phyloP scores from a whole-genome alignment of 495 filamentous ascomycete species.

The Cryomyces minteri region DNA sequence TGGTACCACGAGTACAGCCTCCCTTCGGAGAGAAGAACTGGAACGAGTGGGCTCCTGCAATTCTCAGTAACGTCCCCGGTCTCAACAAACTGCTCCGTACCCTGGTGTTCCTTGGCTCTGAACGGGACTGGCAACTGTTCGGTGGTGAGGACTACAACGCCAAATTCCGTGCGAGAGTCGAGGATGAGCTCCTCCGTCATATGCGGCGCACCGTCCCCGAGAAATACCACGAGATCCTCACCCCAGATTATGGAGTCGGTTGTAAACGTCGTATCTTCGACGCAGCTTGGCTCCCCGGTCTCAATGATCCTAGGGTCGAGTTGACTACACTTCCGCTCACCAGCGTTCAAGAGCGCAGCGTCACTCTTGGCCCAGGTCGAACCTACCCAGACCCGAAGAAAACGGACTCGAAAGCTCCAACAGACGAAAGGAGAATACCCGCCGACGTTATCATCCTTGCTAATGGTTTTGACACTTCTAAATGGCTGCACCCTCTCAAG shows the following conservation, averaged over 20 bases:
- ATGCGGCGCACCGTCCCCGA: conserved; percentile 32
- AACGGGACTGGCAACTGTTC: conserved; percentile 18
- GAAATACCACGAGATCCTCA: conserved; percentile 45
- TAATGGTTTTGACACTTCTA: conserved; percentile 21
- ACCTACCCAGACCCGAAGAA: conserved; percentile 24
- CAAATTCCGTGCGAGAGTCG: conserved; percentile 3
- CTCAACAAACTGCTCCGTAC: conserved; percentile 18
- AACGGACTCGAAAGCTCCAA: conserved; percentile 11
- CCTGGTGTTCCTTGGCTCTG: conserved; percentile 19
- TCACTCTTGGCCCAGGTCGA: conserved; percentile 33
- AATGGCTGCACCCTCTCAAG: conserved; percentile 21
- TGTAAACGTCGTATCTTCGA: conserved; percentile 42
- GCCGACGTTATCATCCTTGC: conserved; percentile 24
- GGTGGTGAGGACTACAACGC: conserved; percentile 1
- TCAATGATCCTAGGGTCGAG: conserved; percentile 35
- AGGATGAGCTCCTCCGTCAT: conserved; percentile 18
- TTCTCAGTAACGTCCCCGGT: conserved; percentile 28
- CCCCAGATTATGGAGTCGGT: conserved; percentile 39
- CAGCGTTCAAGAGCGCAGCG: conserved; percentile 26
- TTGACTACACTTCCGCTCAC: conserved; percentile 36
- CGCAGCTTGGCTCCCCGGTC: conserved; percentile 31
- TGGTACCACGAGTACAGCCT: conserved; percentile 23
- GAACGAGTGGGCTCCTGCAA: conserved; percentile 22
- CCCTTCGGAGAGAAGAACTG: conserved; percentile 21
- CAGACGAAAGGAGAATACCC: conserved; percentile 25